Base-by-base conservation (phyloP, 2,329 filamentous ascomycete genomes). In the Colletotrichum sp. region DNA sequence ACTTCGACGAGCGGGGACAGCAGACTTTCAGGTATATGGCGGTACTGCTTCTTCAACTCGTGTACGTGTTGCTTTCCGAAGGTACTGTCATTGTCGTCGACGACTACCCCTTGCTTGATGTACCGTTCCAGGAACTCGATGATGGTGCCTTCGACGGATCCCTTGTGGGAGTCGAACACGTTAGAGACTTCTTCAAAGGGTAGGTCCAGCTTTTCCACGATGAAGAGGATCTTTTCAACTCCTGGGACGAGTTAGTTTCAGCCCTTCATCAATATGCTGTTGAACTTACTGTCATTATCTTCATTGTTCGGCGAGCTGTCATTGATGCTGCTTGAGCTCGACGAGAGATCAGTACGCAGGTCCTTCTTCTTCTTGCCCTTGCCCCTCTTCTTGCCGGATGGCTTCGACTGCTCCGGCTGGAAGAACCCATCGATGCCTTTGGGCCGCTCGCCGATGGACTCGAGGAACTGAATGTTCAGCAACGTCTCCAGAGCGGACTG, bases 361-460 rank as follows among this genome's bases (percentile, higher is more conserved):
- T 55, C 72, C 48, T 60, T 76, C 16, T 66, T 66, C 76, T 85
- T 86, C 74, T 86, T 89, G 39, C 81, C 83, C 76, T 86, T 88
- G 32, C 77, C 80, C 8, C 77, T 76, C 24, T 68, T 75, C 61
- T 75, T 79, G 43, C 67, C 67, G 48, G 16, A 82, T 81, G 80
- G 1, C 83, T 88, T 84, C 16, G 16, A 82, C 83, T 88, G 84
- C 18, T 92, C 89, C 0, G 89, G 89, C 52, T 91, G 88, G 26
- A 91, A 92, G 81, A 98, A 98, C 0, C 91, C 95, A 74, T 98
- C 95, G n/a, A 98, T 88, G 0, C 96, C 95, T 81, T 94, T 96
- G 2, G 89, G 86, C 2, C 90, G 87, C 70, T 91, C 87, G 1
- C 90, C 90, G 1, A 88, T 90, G 72, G 95, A 92, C 74, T 95